Percentiles rank a stretch among this genome's conserved stretches.
These are phyloP conservation scores for Hypomyces rosellus DNA, from an alignment of 2,329 filamentous ascomycete species.

Conservation along the genomic window DNA sequence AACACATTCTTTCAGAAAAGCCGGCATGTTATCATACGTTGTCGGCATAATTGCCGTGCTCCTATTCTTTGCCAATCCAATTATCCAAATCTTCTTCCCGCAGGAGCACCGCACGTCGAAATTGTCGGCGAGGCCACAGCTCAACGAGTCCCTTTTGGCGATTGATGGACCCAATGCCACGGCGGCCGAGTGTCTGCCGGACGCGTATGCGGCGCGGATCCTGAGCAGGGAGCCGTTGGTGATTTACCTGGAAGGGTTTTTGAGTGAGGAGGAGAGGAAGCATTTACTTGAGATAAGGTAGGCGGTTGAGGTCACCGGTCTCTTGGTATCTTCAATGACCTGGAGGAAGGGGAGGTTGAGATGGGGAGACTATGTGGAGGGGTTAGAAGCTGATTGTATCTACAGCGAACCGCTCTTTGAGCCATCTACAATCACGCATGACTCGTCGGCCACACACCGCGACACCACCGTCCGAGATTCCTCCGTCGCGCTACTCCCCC, in stretches of 20 bases:
- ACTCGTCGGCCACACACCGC: conserved; percentile 36
- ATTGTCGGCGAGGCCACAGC: conserved; percentile 35
- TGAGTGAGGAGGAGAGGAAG: conserved; percentile 36
- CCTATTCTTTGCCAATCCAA: conserved; percentile 39
- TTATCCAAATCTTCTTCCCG: conserved; percentile 31
- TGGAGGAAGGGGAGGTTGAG: no score
- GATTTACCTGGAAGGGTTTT: conserved; percentile 47
- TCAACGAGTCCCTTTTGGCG: conserved; percentile 47
- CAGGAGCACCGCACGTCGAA: conserved; percentile 13
- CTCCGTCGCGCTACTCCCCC: conserved; percentile 45
- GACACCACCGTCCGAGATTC: conserved; percentile 44
- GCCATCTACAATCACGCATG: conserved; percentile 44
- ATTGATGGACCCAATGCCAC: conserved; percentile 36
- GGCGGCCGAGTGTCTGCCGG: conserved; percentile 29
- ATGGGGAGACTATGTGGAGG: no score
- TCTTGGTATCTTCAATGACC: background rate
- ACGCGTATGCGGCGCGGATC: conserved; percentile 42
- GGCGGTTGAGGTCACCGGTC: conserved; percentile 1
- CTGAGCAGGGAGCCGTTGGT: conserved; percentile 45
- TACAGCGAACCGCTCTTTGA: conserved; percentile 41
- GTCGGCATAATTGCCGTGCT: conserved; percentile 36
- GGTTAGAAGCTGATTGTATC: background rate
- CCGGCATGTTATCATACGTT: conserved; percentile 40
- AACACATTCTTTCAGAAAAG: background rate
- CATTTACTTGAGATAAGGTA: conserved; percentile 48